Evolutionary conservation across 2,329 filamentous ascomycete genomes (phyloP).

Genomic region (Penicillium sp.): DNA sequence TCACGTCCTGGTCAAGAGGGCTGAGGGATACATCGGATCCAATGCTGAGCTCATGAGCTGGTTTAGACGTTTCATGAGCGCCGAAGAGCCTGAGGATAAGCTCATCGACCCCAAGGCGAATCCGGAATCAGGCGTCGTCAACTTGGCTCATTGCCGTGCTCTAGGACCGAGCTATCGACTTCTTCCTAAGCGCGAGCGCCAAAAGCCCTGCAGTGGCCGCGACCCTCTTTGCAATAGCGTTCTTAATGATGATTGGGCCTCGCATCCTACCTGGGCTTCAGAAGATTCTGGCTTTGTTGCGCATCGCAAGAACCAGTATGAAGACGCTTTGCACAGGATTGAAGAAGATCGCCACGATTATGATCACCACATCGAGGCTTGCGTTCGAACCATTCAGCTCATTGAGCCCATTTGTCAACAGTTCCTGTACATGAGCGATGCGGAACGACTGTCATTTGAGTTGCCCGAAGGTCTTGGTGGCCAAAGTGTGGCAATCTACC

Average conservation of each 20-base stretch:
- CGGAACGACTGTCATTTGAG: constrained; percentile 71
- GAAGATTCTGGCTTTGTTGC: constrained; percentile 98
- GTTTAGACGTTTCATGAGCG: constrained; percentile 81
- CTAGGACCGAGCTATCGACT: constrained; percentile 93
- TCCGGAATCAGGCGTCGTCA: constrained; percentile 74
- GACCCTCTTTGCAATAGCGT: constrained; percentile 93
- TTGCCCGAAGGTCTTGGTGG: constrained; percentile 83
- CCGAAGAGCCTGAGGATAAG: constrained; percentile 70
- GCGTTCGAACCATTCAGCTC: constrained; percentile 90
- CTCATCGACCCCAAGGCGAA: constrained; percentile 75
- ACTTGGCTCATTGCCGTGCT: constrained; percentile 91
- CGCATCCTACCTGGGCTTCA: constrained; percentile 97
- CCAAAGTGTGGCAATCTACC: constrained; percentile 94
- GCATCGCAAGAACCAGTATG: constrained; percentile 92
- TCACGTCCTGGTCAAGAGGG: constrained; percentile 77
- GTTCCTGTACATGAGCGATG: constrained; percentile 73
- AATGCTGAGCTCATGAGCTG: constrained; percentile 85
- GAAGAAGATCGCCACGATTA: constrained; percentile 99
- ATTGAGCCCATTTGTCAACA: constrained; percentile 92
- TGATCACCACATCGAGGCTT: constrained; percentile 96
- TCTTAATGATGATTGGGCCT: constrained; percentile 97
- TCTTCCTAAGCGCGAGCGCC: constrained; percentile 82
- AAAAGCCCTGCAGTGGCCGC: constrained; percentile 88
- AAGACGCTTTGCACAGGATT: constrained; percentile 91
- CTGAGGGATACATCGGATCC: constrained; percentile 78